Evolutionary conservation across 208 protist genomes (phyloP), one percentile per base, ranked within the genome.

Genomic region (Giardia muris): DNA sequence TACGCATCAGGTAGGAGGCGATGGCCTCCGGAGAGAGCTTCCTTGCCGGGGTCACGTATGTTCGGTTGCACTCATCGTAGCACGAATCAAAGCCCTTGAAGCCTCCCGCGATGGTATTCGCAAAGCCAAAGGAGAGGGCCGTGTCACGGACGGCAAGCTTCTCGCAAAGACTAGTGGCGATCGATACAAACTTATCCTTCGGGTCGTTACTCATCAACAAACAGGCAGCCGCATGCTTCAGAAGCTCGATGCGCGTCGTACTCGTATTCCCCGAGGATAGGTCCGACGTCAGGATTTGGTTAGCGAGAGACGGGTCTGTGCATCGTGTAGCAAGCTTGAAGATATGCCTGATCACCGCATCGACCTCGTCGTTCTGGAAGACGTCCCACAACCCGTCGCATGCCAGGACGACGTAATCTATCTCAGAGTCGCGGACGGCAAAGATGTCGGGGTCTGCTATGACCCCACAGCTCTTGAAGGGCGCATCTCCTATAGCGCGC

Each of bases 341-440:
- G n/a, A 90, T n/a, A 2, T 47, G 43, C n/a, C 45, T 22, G 86
- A 89, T 4, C 4, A 89, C 4, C n/a, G 3, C 19, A 43, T 43
- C 86, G 1, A 90, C 90, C 42, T 92, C 90, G 39, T 92, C 76
- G 42, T 92, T 90, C 2, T 43, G 42, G 43, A 92, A 1, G 1
- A 92, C 90, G 42, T 92, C 90, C 90, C 90, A 92, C 1, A 92
- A 1, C 19, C 90, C 90, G 42, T 92, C 90, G n/a, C 90, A 92
- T 1, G 90, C 90, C 42, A 92, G 47, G 30, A 92, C 87, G 1
- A 92, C 42, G 87, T 48, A 90, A 47, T 92, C 90, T 43, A 47
- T 47, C 0, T 87, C 90, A 19, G 4, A 2, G 4, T 86, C 2
- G 4, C 45, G 1, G 1, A 48, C 43, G 0, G 45, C n/a, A 90